Conservation (phyloP, 371 early-diverging fungal genomes). For the Mortierella sp. region DNA sequence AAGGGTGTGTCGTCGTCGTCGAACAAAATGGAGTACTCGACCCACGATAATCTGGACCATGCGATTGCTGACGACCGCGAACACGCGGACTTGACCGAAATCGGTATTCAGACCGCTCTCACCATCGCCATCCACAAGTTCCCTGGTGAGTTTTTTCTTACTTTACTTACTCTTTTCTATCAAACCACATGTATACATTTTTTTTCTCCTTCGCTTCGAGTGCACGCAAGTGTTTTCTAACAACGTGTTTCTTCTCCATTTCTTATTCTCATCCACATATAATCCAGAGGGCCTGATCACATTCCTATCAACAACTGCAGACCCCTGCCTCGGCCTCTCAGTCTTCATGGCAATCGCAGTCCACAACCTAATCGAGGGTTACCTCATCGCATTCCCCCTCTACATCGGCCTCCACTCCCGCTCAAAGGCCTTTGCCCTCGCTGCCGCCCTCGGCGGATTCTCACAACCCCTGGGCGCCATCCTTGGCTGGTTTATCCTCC, state of each 20-base stretch:
- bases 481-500: constrained; percentile 65
- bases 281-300: constrained; percentile 81
- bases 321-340: constrained; percentile 74
- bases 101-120: constrained; percentile 84
- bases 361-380: constrained; percentile 88
- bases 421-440: constrained; percentile 71
- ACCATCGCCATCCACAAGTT: constrained; percentile 87
- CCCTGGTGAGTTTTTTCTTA: constrained; percentile 63
- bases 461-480: constrained; percentile 77
- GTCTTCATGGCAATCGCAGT: constrained; percentile 81
- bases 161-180: background rate
- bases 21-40: constrained; percentile 19
- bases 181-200: background rate
- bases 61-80: constrained; percentile 51
- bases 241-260: background rate
- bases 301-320: constrained; percentile 77
- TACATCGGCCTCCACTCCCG: constrained; percentile 76
- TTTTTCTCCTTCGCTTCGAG: background rate
- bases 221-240: background rate
- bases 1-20: constrained; percentile 8
- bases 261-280: background rate
- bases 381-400: constrained; percentile 82
- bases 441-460: constrained; percentile 76
- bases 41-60: constrained; percentile 50
- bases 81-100: constrained; percentile 56